Base-by-base conservation (phyloP, 345 rosid species). In the Ceriops decandra region DNA sequence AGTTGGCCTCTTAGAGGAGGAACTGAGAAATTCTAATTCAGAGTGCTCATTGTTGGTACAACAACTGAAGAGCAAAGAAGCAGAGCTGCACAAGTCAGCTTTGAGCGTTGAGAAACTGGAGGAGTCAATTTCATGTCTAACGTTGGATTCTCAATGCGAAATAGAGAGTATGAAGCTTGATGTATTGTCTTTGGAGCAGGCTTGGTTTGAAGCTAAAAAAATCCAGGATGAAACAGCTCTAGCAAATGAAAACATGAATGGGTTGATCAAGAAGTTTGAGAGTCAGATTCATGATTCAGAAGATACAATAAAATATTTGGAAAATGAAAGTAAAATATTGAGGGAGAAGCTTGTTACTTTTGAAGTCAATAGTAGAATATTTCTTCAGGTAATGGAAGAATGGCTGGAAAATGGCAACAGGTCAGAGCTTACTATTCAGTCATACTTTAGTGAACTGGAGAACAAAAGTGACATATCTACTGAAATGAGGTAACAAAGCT, bases 91-190 rank as follows among this genome's bases (percentile, higher is more conserved):
- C 62, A 66, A 72, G 7, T 87, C 90, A 36, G 65, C 75, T 69
- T 73, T 73, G 63, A 75, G 74, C 53, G 67, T 82, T 42, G 86
- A 85, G 83, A 89, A 86, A 79, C 86, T 90, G 68, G 96, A 93
- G 83, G 86, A 87, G 75, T 81, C 88, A 9, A 73, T 86, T 60
- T 81, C 91, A 60, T 82, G 83, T 67, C 69, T 79, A 33, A 80
- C 87, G 27, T 76, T 89, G 38, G 90, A 88, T 74, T 87, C 90
- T 2, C 90, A 87, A 70, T 89, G 90, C 75, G 98, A 90, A 81
- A 84, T 86, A 74, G 96, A 87, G 80, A 88, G 92, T 72, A 79
- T 90, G 89, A 93, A 83, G 82, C 91, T 93, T 47, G 95, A 89
- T 62, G 73, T 84, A 66, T 79, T 73, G 75, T 68, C 86, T 57